Conservation (phyloP, 2,329 filamentous ascomycete species). For the Plenodomus tracheiphilus region DNA sequence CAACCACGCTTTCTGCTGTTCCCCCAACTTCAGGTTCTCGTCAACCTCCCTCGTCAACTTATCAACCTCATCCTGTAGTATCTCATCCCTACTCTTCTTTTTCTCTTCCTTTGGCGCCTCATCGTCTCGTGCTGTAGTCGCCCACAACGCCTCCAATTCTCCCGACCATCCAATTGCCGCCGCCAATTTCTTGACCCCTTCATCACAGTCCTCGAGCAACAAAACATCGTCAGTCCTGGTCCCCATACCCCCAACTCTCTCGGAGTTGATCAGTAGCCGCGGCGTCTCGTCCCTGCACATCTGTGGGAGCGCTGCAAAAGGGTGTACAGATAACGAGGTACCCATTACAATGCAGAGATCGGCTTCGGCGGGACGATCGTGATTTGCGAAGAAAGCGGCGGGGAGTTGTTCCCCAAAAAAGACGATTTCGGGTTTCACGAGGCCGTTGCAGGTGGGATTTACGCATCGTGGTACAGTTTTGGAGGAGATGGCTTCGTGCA, state of each 20-base stretch:
- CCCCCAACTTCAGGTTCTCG: constrained; percentile 49
- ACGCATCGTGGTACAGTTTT: constrained; percentile 73
- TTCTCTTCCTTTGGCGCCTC: constrained; percentile 39
- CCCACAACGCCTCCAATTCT: constrained; percentile 80
- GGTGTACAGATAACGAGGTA: constrained; percentile 83
- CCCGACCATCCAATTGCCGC: constrained; percentile 80
- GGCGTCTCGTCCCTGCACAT: constrained; percentile 66
- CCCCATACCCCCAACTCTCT: constrained; percentile 79
- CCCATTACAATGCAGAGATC: constrained; percentile 86
- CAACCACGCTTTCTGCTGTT: constrained; percentile 39
- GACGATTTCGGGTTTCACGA: constrained; percentile 93
- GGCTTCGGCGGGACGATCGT: constrained; percentile 60
- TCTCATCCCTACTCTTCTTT: constrained; percentile 57
- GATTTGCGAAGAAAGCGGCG: constrained; percentile 64
- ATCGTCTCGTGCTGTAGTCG: constrained; percentile 57
- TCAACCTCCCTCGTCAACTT: constrained; percentile 63
- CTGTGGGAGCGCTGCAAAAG: constrained; percentile 80
- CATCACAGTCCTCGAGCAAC: constrained; percentile 80
- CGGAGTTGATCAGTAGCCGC: constrained; percentile 83
- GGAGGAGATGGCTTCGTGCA: constrained; percentile 69
- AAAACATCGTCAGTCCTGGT: constrained; percentile 81
- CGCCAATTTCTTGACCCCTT: constrained; percentile 76
- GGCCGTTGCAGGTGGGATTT: constrained; percentile 65
- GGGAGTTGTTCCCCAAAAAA: constrained; percentile 86
- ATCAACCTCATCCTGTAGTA: constrained; percentile 60